Evolutionary conservation across 2,329 filamentous ascomycete genomes (phyloP).

Genomic region (Fusarium papillatum): DNA sequence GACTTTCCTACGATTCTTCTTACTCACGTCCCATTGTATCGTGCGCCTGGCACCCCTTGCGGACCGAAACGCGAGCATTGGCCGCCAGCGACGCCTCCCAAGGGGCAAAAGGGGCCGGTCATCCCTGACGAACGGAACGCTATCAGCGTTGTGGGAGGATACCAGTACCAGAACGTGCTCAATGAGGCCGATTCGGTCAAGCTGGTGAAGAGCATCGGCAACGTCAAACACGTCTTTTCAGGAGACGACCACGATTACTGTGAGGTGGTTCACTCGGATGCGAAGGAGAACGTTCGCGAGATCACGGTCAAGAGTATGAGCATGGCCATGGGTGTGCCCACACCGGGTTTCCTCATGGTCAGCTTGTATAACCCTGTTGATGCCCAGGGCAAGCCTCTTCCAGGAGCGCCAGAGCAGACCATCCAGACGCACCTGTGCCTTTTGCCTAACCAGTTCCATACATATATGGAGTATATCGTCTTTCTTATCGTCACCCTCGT

Average conservation of each 20-base stretch:
- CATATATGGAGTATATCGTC: slow-evolving; percentile 83
- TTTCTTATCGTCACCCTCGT: slow-evolving; percentile 69
- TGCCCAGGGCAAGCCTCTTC: slow-evolving; percentile 62
- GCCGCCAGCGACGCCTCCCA: slow-evolving; percentile 76
- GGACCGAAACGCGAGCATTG: slow-evolving; percentile 88
- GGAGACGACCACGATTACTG: slow-evolving; percentile 99
- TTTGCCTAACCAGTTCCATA: slow-evolving; percentile 87
- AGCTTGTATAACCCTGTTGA: slow-evolving; percentile 95
- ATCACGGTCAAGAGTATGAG: slow-evolving; percentile 96
- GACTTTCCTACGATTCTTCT: slow-evolving; percentile 91
- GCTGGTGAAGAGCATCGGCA: slow-evolving; percentile 83
- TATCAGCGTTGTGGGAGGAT: slow-evolving; percentile 82
- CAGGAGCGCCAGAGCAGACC: slow-evolving; percentile 65
- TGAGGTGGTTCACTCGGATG: slow-evolving; percentile 83
- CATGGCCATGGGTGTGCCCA: slow-evolving; percentile 95
- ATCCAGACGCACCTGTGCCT: slow-evolving; percentile 93
- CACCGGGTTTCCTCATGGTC: slow-evolving; percentile 88
- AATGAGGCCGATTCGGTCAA: slow-evolving; percentile 81
- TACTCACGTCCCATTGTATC: slow-evolving; percentile 91
- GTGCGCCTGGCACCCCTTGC: slow-evolving; percentile 86
- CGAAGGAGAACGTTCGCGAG: slow-evolving; percentile 77
- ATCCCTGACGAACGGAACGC: slow-evolving; percentile 80
- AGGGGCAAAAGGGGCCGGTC: slow-evolving; percentile 67
- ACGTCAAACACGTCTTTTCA: slow-evolving; percentile 89
- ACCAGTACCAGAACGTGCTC: slow-evolving; percentile 98